phyloP scores from a whole-genome alignment of 805 yeast species.

The Teunomyces cretensis region DNA sequence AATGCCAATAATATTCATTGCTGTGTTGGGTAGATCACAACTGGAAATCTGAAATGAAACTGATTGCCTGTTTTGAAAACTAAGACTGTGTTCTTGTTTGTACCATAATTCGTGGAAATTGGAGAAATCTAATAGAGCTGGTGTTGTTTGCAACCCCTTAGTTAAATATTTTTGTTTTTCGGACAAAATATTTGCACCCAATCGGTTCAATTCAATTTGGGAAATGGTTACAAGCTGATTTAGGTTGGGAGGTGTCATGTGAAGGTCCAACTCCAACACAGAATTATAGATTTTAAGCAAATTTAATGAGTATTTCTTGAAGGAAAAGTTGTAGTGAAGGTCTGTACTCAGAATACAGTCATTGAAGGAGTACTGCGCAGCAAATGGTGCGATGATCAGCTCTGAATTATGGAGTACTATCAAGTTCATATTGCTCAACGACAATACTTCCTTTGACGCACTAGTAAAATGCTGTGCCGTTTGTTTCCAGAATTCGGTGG shows the following conservation, averaged over 20 bases:
- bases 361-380: neutral
- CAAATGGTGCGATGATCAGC: neutral
- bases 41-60: slow-evolving; percentile 49
- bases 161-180: slow-evolving; percentile 16
- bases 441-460: slow-evolving; percentile 29
- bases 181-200: slow-evolving; percentile 12
- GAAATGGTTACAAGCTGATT: slow-evolving; percentile 34
- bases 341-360: slow-evolving; percentile 27
- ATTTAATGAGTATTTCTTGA: slow-evolving; percentile 14
- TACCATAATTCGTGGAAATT: slow-evolving; percentile 52
- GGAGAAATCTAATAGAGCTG: slow-evolving; percentile 36
- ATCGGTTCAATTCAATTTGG: slow-evolving; percentile 22
- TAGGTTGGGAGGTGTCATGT: slow-evolving; percentile 21
- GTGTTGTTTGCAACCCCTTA: slow-evolving; percentile 23
- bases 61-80: slow-evolving; percentile 30
- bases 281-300: slow-evolving; percentile 2
- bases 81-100: slow-evolving; percentile 32
- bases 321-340: slow-evolving; percentile 45
- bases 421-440: slow-evolving; percentile 29
- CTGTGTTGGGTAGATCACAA: slow-evolving; percentile 26
- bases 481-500: slow-evolving; percentile 41
- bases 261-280: slow-evolving; percentile 6
- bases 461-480: slow-evolving; percentile 36
- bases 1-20: slow-evolving; percentile 43
- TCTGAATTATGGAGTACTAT: slow-evolving; percentile 29